Evolutionary conservation across 2,329 filamentous ascomycete genomes (phyloP).

Genomic region (Ascochyta viciae-villosae): DNA sequence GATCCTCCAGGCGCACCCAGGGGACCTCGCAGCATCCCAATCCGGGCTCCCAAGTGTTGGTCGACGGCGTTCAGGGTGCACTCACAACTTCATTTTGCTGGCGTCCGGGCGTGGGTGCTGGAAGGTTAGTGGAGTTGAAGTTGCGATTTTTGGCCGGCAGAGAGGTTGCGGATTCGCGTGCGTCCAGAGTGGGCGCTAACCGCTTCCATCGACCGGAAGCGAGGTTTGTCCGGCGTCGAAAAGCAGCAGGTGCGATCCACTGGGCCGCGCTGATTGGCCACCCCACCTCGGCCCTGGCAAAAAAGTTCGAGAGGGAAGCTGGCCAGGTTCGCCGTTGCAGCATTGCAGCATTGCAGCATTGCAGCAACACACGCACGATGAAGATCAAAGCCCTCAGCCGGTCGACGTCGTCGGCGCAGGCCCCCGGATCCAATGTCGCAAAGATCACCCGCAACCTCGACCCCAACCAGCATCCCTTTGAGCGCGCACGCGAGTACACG

Average conservation of each 20-base stretch:
- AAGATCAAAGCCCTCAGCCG: constrained; percentile 68
- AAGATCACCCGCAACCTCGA: constrained; percentile 77
- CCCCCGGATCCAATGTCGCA: constrained; percentile 69
- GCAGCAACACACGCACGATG: constrained; percentile 37
- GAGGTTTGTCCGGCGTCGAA: constrained; percentile 1
- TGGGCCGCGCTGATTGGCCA: constrained; percentile 21
- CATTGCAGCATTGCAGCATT: background rate
- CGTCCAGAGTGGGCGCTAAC: constrained; percentile 23
- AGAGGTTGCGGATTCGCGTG: constrained; percentile 26
- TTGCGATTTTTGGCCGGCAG: constrained; percentile 3
- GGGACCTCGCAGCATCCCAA: constrained; percentile 15
- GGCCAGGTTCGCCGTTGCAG: constrained; percentile 1
- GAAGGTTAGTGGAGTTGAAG: constrained; percentile 37
- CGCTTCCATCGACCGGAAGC: constrained; percentile 12
- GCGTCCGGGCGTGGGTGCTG: constrained; percentile 45
- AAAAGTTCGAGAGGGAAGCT: constrained; percentile 14
- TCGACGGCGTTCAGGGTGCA: constrained; percentile 28
- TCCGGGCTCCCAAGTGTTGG: constrained; percentile 16
- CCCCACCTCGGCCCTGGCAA: constrained; percentile 20
- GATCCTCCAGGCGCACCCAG: constrained; percentile 3
- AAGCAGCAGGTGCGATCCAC: constrained; percentile 4
- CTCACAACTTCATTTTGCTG: constrained; percentile 67
- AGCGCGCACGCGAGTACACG: constrained; percentile 85
- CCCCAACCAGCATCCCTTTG: constrained; percentile 87
- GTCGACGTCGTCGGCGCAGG: constrained; percentile 68